These are phyloP conservation scores for Chalaropsis ovoidea DNA, from an alignment of 2,329 filamentous ascomycete genomes.

Conservation along the genomic window DNA sequence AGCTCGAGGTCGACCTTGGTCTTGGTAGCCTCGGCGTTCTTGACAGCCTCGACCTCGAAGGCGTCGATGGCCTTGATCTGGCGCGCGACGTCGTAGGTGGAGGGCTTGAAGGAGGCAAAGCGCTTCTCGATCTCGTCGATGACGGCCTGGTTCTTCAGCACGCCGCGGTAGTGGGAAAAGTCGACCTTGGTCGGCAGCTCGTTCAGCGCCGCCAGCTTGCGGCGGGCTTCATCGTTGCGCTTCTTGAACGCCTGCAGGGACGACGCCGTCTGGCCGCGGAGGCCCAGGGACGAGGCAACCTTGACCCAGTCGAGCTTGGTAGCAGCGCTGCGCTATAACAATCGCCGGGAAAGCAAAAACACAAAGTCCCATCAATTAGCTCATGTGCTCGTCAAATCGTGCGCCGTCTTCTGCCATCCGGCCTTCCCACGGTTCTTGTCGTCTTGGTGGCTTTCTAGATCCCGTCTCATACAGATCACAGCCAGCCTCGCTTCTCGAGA, in stretches of 20 bases:
- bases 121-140: constrained; percentile 96
- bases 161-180: constrained; percentile 81
- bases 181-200: constrained; percentile 81
- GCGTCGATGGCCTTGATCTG: constrained; percentile 98
- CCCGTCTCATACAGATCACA: neutral
- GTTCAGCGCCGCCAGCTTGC: constrained; percentile 74
- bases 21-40: constrained; percentile 97
- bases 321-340: constrained; percentile 80
- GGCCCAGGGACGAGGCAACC: constrained; percentile 85
- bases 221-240: constrained; percentile 97
- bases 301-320: constrained; percentile 99
- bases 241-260: constrained; percentile 97
- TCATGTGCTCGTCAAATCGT: neutral
- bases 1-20: constrained; percentile 89
- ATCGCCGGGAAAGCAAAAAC: constrained; percentile 22
- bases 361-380: constrained; percentile 10
- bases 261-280: constrained; percentile 85
- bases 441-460: too few species aligned
- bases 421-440: too few species aligned
- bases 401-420: too few species aligned
- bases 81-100: constrained; percentile 81
- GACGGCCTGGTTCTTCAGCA: constrained; percentile 92
- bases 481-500: constrained; percentile 1
- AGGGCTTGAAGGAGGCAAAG: constrained; percentile 82
- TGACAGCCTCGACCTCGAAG: constrained; percentile 92